A percentile compares a stretch with the other conserved stretches of the same genome.
Evolutionary conservation across 768 basidiomycete species (phyloP).

Genomic region (Pleurotus platypus): DNA sequence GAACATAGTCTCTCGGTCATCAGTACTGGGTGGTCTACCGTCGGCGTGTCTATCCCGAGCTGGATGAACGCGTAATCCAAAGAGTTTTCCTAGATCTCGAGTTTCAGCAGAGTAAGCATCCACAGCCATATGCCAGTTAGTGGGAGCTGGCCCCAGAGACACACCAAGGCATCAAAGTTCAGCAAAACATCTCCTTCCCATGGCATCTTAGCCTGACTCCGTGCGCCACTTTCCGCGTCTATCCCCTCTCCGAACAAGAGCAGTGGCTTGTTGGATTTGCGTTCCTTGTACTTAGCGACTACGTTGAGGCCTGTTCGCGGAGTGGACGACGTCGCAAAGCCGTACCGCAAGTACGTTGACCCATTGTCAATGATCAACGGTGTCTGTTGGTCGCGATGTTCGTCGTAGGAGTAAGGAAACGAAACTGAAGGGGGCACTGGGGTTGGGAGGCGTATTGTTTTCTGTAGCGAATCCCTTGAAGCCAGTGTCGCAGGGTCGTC

Average conservation of each 20-base stretch:
- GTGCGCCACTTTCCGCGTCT: slow-evolving; percentile 82
- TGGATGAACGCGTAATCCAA: slow-evolving; percentile 89
- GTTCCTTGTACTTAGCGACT: slow-evolving; percentile 86
- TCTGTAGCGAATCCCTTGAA: neutral
- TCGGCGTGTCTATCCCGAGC: slow-evolving; percentile 74
- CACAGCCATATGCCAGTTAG: slow-evolving; percentile 11
- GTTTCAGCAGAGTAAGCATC: slow-evolving; percentile 10
- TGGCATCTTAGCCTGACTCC: slow-evolving; percentile 72
- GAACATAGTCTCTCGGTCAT: slow-evolving; percentile 93
- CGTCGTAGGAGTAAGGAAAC: slow-evolving; percentile 43
- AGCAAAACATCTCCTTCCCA: slow-evolving; percentile 95
- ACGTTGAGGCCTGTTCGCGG: slow-evolving; percentile 69
- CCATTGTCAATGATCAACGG: slow-evolving; percentile 91
- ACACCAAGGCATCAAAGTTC: slow-evolving; percentile 90
- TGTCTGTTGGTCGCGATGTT: slow-evolving; percentile 43
- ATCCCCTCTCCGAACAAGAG: slow-evolving; percentile 86
- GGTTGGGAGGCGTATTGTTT: slow-evolving; percentile 16
- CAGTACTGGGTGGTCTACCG: slow-evolving; percentile 82
- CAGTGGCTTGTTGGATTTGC: slow-evolving; percentile 78
- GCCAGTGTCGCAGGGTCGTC: neutral
- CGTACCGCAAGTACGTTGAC: slow-evolving; percentile 77
- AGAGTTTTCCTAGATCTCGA: slow-evolving; percentile 78
- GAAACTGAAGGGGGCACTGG: slow-evolving; percentile 29
- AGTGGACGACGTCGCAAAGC: slow-evolving; percentile 60
- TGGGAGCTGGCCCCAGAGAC: slow-evolving; percentile 23